Base-by-base conservation (phyloP, 2,329 filamentous ascomycete genomes). In the Trichoderma sp. region DNA sequence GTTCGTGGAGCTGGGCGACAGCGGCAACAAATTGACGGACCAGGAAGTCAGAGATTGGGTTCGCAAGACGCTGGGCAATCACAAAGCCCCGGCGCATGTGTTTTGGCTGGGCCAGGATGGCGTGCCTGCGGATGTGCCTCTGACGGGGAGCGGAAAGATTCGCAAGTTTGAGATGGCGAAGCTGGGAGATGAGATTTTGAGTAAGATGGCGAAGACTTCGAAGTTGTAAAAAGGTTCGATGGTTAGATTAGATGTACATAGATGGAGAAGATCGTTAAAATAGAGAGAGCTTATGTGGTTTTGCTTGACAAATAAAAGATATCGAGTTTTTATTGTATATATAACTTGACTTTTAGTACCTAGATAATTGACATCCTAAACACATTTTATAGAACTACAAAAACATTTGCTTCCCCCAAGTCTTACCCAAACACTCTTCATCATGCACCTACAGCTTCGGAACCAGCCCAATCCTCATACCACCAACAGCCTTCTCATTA, bases 141-240 rank as follows among this genome's bases (percentile, higher is more conserved):
- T 92, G 77, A 92, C 91, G n/a, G 90, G 90, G 0, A 92, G 90
- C 77, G 91, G 91, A 4, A 93, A 93, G 81, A 88, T 92, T 70
- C 86, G 89, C 76, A 92, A 92, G 81, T 89, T 87, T 75, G 87
- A 90, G 81, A 87, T 89, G 85, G 87, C 87, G 6, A 82, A 85
- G 78, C 74, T 88, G 47, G 87, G 86, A 0, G 85, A 88, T 71
- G 84, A 88, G 74, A 79, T 90, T 26, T 76, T 91, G 76, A 81
- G 84, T 73, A 86, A 84, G 76, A 82, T 82, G 72, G 80, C 81
- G 71, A 81, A 82, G n/a, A 79, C 80, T 26, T 82, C 84, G 62
- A 86, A 84, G 80, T 76, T 87, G 74, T 88, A 80, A 66, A 74
- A 12, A 32, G n/a, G 6, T n/a, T 26, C 26, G 26, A 26, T n/a